phyloP scores from a whole-genome alignment of 2,329 filamentous ascomycete species.

The Ascosphaera aggregata region DNA sequence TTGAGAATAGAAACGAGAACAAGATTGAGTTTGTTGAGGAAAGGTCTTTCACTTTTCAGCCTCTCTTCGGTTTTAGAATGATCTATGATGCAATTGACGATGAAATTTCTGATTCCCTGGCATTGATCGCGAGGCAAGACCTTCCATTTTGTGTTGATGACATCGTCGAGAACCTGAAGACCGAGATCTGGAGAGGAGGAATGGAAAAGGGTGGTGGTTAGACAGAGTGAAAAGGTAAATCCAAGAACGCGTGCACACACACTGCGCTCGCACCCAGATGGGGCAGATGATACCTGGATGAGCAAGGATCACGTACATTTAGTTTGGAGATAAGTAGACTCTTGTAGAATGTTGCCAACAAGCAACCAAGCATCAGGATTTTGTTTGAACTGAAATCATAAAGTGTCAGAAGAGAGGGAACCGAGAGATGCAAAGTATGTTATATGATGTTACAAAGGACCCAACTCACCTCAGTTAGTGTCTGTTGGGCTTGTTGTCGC shows the following conservation, averaged over 20 bases:
- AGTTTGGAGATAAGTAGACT: conserved; percentile 81
- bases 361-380: conserved; percentile 95
- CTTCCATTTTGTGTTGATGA: conserved; percentile 98
- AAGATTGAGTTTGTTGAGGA: conserved; percentile 95
- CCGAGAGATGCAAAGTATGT: conserved; percentile 2
- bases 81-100: conserved; percentile 95
- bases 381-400: conserved; percentile 63
- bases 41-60: conserved; percentile 58
- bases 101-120: conserved; percentile 96
- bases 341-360: conserved; percentile 88
- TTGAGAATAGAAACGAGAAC: conserved; percentile 94
- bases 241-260: no score
- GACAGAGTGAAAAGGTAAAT: conserved; percentile 1
- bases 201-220: not conserved
- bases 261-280: no score
- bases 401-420: conserved; percentile 3
- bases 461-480: conserved; percentile 61
- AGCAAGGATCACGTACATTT: conserved; percentile 68
- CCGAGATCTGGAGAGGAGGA: conserved; percentile 43
- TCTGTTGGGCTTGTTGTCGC: conserved; percentile 92
- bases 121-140: conserved; percentile 90
- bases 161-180: conserved; percentile 89
- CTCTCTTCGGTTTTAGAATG: conserved; percentile 77
- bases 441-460: conserved; percentile 5
- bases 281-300: no score